These are phyloP conservation scores for Penicillium sp. DNA, from an alignment of 2,329 filamentous ascomycete genomes.

Conservation along the genomic window DNA sequence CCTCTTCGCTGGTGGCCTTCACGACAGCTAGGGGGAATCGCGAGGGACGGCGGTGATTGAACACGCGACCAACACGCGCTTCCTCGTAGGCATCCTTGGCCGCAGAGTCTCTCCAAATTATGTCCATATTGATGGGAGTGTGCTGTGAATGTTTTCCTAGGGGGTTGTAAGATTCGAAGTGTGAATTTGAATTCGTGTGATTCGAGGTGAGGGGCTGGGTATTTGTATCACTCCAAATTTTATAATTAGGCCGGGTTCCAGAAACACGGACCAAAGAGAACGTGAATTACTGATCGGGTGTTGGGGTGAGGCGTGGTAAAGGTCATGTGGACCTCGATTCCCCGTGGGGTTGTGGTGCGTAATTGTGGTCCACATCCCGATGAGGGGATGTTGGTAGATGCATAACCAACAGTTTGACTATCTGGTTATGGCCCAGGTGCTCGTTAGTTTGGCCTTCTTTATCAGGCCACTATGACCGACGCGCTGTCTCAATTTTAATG, in stretches of 20 bases:
- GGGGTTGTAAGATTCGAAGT: neutral
- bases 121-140: conserved; percentile 16
- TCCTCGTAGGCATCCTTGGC: conserved; percentile 34
- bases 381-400: neutral
- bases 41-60: conserved; percentile 45
- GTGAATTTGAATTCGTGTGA: neutral
- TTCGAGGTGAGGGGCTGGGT: neutral
- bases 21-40: conserved; percentile 47
- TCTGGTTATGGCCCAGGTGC: too few relatives aligned
- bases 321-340: neutral
- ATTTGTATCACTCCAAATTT: neutral
- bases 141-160: neutral
- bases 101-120: conserved; percentile 22
- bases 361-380: neutral
- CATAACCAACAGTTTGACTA: too few relatives aligned
- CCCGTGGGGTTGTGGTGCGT: neutral
- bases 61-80: conserved; percentile 44
- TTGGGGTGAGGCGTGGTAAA: neutral
- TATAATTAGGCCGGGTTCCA: neutral
- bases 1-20: conserved; percentile 35
- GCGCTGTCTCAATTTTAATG: too few relatives aligned
- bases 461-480: too few relatives aligned
- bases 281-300: neutral
- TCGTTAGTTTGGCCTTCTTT: too few relatives aligned
- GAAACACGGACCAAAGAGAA: too few relatives aligned